Percentiles rank a stretch among this genome's conserved stretches.
These are phyloP conservation scores for Kwoniella sp. DNA, from an alignment of 768 basidiomycete species.

Conservation along the genomic window DNA sequence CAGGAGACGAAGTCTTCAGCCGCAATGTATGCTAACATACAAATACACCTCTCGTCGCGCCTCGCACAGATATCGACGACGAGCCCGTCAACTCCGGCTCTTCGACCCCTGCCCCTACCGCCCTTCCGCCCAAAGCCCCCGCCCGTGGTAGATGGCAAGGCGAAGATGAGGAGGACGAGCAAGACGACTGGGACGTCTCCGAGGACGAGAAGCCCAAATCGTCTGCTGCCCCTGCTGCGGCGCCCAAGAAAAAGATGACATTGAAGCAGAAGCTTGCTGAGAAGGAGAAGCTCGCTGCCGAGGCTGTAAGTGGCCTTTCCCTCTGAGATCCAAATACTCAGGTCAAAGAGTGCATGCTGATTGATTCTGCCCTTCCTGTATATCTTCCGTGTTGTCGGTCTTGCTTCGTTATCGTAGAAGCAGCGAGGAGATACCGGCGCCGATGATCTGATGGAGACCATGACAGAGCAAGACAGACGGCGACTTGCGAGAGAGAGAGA, in stretches of 20 bases:
- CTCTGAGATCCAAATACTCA: too few relatives aligned
- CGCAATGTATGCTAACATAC: too few relatives aligned
- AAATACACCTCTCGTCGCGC: neutral
- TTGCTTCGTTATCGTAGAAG: constrained; percentile 4
- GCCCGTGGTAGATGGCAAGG: constrained; percentile 78
- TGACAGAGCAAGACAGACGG: constrained; percentile 63
- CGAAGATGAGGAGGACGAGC: constrained; percentile 82
- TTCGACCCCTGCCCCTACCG: constrained; percentile 43
- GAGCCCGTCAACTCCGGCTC: constrained; percentile 47
- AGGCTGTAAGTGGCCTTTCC: constrained; percentile 50
- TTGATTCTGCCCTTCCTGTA: neutral
- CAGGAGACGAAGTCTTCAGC: neutral
- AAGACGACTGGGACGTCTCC: constrained; percentile 95
- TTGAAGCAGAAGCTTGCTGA: constrained; percentile 89
- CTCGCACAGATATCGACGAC: constrained; percentile 43
- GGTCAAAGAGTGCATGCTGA: neutral
- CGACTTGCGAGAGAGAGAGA: constrained; percentile 77
- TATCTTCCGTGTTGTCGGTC: too few relatives aligned
- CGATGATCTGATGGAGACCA: constrained; percentile 54
- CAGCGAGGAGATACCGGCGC: constrained; percentile 11
- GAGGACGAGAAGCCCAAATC: constrained; percentile 64
- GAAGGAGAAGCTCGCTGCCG: constrained; percentile 77
- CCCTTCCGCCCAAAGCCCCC: constrained; percentile 29
- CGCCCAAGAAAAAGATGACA: constrained; percentile 88
- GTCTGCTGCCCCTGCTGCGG: constrained; percentile 60